phyloP scores from a whole-genome alignment of 257 asterid species.

The Fraxinus pennsylvanica region DNA sequence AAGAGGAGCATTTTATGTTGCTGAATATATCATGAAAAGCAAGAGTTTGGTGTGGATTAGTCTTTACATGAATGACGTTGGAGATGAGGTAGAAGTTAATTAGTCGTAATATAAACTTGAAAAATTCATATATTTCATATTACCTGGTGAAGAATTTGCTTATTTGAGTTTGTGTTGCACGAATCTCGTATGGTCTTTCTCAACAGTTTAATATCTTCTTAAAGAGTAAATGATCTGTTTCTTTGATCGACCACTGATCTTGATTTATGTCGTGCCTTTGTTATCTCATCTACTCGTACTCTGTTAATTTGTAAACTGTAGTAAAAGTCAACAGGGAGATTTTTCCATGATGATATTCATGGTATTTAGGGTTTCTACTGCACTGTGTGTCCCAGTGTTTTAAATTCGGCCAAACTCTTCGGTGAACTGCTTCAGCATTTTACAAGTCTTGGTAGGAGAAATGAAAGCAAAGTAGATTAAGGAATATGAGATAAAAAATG shows the following conservation, averaged over 20 bases:
- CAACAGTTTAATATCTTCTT: neutral
- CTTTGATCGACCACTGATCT: neutral
- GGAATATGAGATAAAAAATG: neutral
- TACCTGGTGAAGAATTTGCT: neutral
- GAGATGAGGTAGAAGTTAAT: constrained; percentile 68
- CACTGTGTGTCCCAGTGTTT: neutral
- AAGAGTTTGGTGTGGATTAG: constrained; percentile 80
- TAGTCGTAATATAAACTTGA: constrained; percentile 1
- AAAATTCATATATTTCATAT: neutral
- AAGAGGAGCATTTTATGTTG: constrained; percentile 75
- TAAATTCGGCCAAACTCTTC: neutral
- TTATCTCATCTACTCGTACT: neutral
- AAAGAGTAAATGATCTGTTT: neutral
- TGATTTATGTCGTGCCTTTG: neutral
- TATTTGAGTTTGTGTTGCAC: neutral
- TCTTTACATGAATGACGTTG: constrained; percentile 90
- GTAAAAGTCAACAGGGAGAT: no score
- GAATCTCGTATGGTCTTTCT: neutral
- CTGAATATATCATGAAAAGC: constrained; percentile 79
- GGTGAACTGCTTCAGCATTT: neutral
- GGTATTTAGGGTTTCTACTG: neutral
- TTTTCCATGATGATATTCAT: no score
- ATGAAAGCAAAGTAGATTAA: neutral
- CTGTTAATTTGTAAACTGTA: neutral
- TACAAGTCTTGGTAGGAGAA: neutral